Base-by-base conservation (phyloP, 1,139 yeast species). In the Protomyces inouyei region DNA sequence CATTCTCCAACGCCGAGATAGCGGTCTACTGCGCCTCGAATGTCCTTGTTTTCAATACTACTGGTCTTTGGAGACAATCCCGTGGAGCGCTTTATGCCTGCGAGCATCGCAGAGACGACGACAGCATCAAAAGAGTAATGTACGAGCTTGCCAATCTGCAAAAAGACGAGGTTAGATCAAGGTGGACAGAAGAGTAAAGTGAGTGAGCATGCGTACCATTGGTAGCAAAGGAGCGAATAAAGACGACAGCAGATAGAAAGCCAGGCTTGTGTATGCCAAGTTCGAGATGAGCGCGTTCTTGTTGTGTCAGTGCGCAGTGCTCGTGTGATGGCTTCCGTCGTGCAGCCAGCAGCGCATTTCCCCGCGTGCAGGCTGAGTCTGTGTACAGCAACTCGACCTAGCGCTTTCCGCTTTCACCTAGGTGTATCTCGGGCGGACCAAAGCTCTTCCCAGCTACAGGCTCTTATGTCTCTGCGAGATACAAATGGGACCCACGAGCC, bases 1-100 rank as follows among this genome's bases (percentile, higher is more conserved):
- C 85, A 83, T 72, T 93, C 98, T n/a, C 98, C 98, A 40, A 86
- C 75, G 65, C 85, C 87, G 69, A 93, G 80, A 73, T 90, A 93
- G 72, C 84, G 86, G 43, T 78, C 77, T 18, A 86, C 78, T 71
- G 87, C 86, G 53, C 81, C 79, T 71, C 82, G 82, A 12, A 86
- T 77, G 48, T 85, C 87, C 60, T 83, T 72, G 61, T 75, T 74
- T 59, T 78, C 80, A 48, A 78, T 73, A 23, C 71, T 68, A 51
- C 68, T 69, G 10, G 79, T 73, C 67, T 76, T 75, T 56, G 77
- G 67, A 78, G 90, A 82, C 54, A 92, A 78, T 0, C 98, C 98
- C 2, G 97, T 87, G 70, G 86, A 85, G 74, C 96, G 83, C 76
- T 87, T 89, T 60, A 93, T 85, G 1, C 97, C 98, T 0, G 98